Percentiles rank a stretch among this genome's conserved stretches.
Evolutionary conservation across 1,284 basidiomycete genomes (phyloP).

Genomic region (Schizopora paradoxa): DNA sequence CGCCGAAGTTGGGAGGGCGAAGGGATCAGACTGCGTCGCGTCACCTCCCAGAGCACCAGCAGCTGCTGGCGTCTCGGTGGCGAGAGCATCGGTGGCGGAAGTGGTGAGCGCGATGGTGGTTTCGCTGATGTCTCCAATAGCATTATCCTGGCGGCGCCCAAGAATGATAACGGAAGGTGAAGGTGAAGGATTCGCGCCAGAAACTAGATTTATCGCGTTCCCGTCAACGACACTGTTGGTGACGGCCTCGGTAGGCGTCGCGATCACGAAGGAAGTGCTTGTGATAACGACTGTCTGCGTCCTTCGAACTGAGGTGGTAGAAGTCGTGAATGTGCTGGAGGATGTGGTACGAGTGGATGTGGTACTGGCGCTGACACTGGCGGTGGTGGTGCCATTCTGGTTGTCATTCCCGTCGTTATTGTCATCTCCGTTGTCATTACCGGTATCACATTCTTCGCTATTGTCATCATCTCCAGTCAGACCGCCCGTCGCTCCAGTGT

Average conservation of each 20-base stretch:
- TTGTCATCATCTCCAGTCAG: slow-evolving; percentile 11
- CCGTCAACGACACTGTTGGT: not conserved
- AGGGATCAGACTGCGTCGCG: not conserved
- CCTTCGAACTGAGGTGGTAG: not conserved
- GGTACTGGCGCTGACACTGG: no score
- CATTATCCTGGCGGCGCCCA: slow-evolving; percentile 7
- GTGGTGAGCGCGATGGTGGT: slow-evolving; percentile 5
- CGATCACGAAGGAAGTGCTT: not conserved
- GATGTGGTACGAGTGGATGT: not conserved
- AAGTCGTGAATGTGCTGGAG: not conserved
- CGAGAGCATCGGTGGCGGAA: slow-evolving; percentile 1
- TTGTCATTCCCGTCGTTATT: not conserved
- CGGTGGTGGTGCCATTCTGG: no score
- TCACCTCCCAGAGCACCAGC: not conserved
- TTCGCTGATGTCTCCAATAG: slow-evolving; percentile 10
- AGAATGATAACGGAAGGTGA: not conserved
- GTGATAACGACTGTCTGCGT: no score
- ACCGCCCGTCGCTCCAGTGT: slow-evolving; percentile 18
- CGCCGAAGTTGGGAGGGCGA: not conserved
- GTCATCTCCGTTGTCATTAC: not conserved
- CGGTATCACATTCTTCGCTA: not conserved
- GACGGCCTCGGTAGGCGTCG: not conserved
- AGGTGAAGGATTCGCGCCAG: not conserved
- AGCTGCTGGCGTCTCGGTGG: not conserved
- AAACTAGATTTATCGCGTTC: no score